A percentile compares a stretch with the other conserved stretches of the same genome.
phyloP scores from a whole-genome alignment of 371 early-diverging fungal species.

The Mortierella sp. region DNA sequence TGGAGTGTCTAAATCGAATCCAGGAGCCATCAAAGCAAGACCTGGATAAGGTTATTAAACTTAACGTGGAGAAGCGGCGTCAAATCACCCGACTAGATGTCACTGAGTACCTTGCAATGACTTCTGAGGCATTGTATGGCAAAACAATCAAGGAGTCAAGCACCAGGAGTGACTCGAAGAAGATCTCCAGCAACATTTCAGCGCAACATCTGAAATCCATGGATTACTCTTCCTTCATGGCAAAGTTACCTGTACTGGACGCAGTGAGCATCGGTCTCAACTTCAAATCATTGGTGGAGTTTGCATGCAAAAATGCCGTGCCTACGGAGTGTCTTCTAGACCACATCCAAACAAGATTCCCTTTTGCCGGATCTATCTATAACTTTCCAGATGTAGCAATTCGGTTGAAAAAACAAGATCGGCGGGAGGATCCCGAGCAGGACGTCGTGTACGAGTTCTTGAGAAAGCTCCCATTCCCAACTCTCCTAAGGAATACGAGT shows the following conservation, averaged over 20 bases:
- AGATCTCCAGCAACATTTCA: neutral
- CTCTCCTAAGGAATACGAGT: constrained; percentile 52
- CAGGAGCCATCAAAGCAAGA: constrained; percentile 30
- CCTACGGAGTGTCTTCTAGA: constrained; percentile 37
- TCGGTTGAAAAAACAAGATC: neutral
- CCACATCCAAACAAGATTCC: constrained; percentile 57
- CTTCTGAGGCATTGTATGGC: constrained; percentile 4
- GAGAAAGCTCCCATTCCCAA: constrained; percentile 53
- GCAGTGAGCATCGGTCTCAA: constrained; percentile 22
- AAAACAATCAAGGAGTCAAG: neutral
- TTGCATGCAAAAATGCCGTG: neutral
- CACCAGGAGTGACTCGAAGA: neutral
- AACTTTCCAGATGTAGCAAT: constrained; percentile 33
- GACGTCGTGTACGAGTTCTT: constrained; percentile 38
- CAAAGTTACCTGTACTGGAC: constrained; percentile 13
- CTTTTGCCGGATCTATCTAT: constrained; percentile 60
- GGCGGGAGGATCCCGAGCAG: constrained; percentile 3
- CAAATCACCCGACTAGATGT: constrained; percentile 8
- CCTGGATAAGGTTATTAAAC: neutral
- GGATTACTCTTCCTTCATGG: constrained; percentile 10
- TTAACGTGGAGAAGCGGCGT: constrained; percentile 15
- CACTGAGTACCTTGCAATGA: constrained; percentile 35
- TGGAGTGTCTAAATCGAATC: constrained; percentile 21
- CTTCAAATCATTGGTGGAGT: constrained; percentile 20
- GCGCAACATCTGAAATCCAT: constrained; percentile 11